Evolutionary conservation across 116 monocot species (phyloP), one percentile per base, ranked within the genome.

Genomic region (Cymodocea nodosa): DNA sequence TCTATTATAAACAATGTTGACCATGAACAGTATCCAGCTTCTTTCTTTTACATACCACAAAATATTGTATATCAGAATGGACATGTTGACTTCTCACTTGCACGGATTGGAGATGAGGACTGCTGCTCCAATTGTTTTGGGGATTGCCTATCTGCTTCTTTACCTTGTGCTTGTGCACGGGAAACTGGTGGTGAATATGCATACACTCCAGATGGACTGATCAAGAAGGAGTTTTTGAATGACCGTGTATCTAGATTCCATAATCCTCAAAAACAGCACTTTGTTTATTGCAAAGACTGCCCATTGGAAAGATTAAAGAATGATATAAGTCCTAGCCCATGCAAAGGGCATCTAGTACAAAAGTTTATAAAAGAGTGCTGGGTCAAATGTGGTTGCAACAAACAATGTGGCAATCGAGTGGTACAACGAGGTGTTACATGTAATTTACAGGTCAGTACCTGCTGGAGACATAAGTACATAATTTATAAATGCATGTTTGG

Each of bases 291-390:
- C 62, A 74, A 83, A 70, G 81, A 78, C 59, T 97, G 97, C 48
- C 91, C 88, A 2, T 22, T 88, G 25, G 88, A 88, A 66, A 85
- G 78, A 65, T 61, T 75, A 34, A 90, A 75, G 69, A 81, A 80
- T 70, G 82, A 76, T 17, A 34, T 30, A 50, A 18, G 13, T 6
- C 79, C 71, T 35, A 81, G 74, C 18, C 57, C 73, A 23, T 73
- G 98, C 67, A 99, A 86, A 36, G 98, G 92, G 6, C 98, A 92
- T 71, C 55, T 76, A 14, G 69, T 75, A n/a, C 82, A 82, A 63
- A 99, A 80, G 48, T 99, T 99, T 73, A 75, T 99, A 1, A 99
- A 99, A 60, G 98, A 99, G 66, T 99, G 98, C 22, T 99, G 92
- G 92, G 79, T 70, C 23, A 99, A 92, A 49, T 99, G 98, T 77